Base-by-base conservation (phyloP, 2,329 filamentous ascomycete species). In the Monosporascus sp. region DNA sequence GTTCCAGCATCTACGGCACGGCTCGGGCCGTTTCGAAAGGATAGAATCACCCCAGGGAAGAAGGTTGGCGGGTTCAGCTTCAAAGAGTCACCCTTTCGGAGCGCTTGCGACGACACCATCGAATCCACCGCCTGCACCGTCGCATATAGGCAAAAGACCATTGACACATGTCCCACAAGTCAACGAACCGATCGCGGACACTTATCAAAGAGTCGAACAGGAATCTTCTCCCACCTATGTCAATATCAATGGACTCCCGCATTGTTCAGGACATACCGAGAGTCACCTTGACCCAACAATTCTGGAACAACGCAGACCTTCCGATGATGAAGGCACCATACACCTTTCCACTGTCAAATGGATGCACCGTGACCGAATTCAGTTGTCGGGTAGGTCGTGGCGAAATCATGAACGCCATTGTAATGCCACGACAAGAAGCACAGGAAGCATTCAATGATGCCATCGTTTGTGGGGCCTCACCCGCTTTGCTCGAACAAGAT, bases 331-430 rank as follows among this genome's bases (percentile, higher is more conserved):
- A 61, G 38, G 62, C 63, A 1, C 58, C 60, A 9, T 67, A 66
- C 46, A 64, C 60, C 4, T 68, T 66, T 40, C 61, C 61, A 9
- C 57, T 68, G 5, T 59, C 64, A 2, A 51, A 56, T 20, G 60
- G 58, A 17, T 65, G 64, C 40, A 65, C 61, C 5, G 58, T 68
- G 7, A 66, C 58, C 11, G 59, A 56, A 14, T 66, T 68, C 47
- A 57, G 41, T 45, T 66, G 64, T 50, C 56, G 60, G 1, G 50
- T 68, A 19, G 64, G 64, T 0, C 52, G 53, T 3, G 54, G 54
- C 17, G 64, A 59, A 31, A 47, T 60, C 9, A 55, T 66, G 17
- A 60, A 49, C 26, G 60, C 59, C 4, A 56, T 45, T 2, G 57
- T 63, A 5, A 60, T 60, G 20, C 57, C 62, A 2, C 62, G 59